Evolutionary conservation across 2,329 filamentous ascomycete species (phyloP).

Genomic region (Neofusicoccum parvum): DNA sequence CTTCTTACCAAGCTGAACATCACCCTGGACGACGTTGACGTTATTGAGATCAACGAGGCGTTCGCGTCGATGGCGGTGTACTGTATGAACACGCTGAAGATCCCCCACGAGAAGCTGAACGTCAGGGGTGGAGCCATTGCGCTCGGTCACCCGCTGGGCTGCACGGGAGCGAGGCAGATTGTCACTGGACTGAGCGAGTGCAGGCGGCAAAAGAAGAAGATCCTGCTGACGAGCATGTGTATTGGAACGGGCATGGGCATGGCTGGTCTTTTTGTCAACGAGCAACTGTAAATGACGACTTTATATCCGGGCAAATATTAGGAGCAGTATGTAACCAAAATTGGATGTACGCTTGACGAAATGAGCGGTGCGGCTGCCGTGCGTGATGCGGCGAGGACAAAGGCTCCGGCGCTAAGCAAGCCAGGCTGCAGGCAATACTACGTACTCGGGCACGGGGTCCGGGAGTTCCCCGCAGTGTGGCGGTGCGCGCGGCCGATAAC

Average conservation of each 20-base stretch:
- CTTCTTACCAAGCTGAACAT: slow-evolving; percentile 79
- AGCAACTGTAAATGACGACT: slow-evolving; percentile 45
- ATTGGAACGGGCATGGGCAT: slow-evolving; percentile 69
- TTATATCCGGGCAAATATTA: no score
- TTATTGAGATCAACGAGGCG: slow-evolving; percentile 95
- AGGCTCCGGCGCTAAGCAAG: background rate
- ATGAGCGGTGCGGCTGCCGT: background rate
- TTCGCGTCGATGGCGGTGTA: slow-evolving; percentile 98
- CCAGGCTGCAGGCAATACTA: background rate
- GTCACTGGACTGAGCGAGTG: slow-evolving; percentile 88
- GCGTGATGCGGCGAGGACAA: background rate
- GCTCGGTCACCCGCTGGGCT: slow-evolving; percentile 78
- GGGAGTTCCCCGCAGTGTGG: slow-evolving; percentile 17
- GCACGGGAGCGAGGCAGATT: slow-evolving; percentile 78
- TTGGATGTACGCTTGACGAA: background rate
- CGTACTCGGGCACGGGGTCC: background rate
- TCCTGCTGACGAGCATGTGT: slow-evolving; percentile 90
- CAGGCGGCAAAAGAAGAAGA: slow-evolving; percentile 82
- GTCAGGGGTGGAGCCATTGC: slow-evolving; percentile 80
- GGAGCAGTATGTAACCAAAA: background rate
- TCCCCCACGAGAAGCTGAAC: slow-evolving; percentile 79
- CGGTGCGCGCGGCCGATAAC: slow-evolving; percentile 14
- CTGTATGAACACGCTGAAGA: slow-evolving; percentile 68
- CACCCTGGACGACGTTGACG: slow-evolving; percentile 78
- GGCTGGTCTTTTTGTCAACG: slow-evolving; percentile 67